Conservation (phyloP, 2,329 filamentous ascomycete genomes). For the Trichoderma lentiforme region DNA sequence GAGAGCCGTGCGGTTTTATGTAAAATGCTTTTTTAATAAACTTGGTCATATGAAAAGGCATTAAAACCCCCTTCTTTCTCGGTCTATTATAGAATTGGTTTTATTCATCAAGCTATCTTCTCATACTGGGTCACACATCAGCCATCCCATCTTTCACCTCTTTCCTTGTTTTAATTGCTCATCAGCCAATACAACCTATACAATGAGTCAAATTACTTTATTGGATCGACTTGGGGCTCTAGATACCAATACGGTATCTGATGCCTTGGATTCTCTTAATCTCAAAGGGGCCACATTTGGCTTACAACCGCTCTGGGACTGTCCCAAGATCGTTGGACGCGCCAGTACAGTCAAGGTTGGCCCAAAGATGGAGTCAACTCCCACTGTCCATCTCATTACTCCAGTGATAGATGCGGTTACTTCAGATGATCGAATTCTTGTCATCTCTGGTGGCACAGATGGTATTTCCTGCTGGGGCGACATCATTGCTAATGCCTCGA, state of each 20-base stretch:
- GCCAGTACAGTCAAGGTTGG: neutral
- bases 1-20: too few relatives aligned
- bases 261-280: neutral
- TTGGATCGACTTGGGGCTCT: neutral
- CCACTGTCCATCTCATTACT: neutral
- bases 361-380: neutral
- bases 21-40: too few relatives aligned
- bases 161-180: too few relatives aligned
- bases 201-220: neutral
- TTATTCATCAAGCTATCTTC: too few relatives aligned
- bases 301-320: neutral
- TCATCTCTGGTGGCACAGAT: neutral
- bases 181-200: neutral
- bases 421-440: neutral
- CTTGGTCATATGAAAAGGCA: too few relatives aligned
- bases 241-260: neutral
- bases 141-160: too few relatives aligned
- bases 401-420: neutral
- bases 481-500: neutral
- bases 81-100: too few relatives aligned
- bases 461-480: neutral
- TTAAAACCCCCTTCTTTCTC: too few relatives aligned
- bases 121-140: too few relatives aligned
- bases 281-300: neutral
- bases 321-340: neutral